Evolutionary conservation across 2,329 filamentous ascomycete species (phyloP).

Genomic region (Chaetomiaceae sp.): DNA sequence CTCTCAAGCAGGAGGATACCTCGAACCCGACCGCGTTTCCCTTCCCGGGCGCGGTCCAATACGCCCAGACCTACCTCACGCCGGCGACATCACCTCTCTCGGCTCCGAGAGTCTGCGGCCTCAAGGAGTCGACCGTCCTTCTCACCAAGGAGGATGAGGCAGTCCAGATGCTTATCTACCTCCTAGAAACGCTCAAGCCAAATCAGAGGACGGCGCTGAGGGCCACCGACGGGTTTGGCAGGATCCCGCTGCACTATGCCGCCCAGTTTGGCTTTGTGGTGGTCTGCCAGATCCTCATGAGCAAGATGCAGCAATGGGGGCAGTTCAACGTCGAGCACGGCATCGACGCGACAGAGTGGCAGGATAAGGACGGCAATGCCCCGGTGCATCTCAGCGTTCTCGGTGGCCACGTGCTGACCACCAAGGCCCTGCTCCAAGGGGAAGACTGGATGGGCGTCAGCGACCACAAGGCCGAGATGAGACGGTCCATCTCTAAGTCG

Average conservation of each 20-base stretch:
- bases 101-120: conserved; percentile 56
- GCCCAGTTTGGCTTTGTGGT: conserved; percentile 91
- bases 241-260: conserved; percentile 85
- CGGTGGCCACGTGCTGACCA: conserved; percentile 83
- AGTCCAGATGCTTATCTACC: conserved; percentile 59
- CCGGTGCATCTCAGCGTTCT: conserved; percentile 90
- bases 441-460: conserved; percentile 69
- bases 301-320: conserved; percentile 82
- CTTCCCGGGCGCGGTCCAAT: conserved; percentile 44
- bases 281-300: conserved; percentile 83
- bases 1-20: conserved; percentile 43
- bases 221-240: conserved; percentile 71
- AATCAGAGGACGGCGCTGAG: conserved; percentile 64
- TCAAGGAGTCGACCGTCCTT: conserved; percentile 63
- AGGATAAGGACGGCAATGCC: conserved; percentile 85
- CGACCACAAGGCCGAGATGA: conserved; percentile 57
- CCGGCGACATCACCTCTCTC: conserved; percentile 66
- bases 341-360: conserved; percentile 84
- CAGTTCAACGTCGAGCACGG: conserved; percentile 80
- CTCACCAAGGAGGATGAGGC: conserved; percentile 67
- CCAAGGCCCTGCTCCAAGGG: conserved; percentile 70
- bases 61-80: conserved; percentile 70
- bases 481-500: conserved; percentile 71
- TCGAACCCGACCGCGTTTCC: conserved; percentile 47
- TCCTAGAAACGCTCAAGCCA: conserved; percentile 63